Percentiles rank a stretch among this genome's conserved stretches.
Conservation (phyloP, 192 early-diverging fungal genomes). For the Coemansia sp. region DNA sequence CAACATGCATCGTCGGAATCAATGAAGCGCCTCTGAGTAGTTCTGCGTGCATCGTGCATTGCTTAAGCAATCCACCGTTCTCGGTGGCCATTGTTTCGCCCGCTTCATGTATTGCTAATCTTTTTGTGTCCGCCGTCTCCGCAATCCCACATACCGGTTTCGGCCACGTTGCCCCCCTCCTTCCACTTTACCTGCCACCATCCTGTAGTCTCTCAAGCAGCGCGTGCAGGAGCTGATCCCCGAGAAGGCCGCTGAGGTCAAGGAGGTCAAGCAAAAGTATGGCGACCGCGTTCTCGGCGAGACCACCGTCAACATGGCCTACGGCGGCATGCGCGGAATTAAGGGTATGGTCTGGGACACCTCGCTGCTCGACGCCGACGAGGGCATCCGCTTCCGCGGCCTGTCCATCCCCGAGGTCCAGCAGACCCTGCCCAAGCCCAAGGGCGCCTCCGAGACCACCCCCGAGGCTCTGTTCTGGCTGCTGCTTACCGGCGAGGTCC, state of each 20-base stretch:
- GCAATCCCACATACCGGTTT: too few species aligned
- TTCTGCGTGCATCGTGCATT: too few species aligned
- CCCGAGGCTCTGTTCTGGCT: slow-evolving; percentile 99
- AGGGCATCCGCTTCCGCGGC: slow-evolving; percentile 98
- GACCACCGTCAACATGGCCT: slow-evolving; percentile 94
- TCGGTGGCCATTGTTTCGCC: too few species aligned
- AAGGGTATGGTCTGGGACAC: slow-evolving; percentile 99
- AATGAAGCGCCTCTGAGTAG: too few species aligned
- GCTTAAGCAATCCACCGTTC: too few species aligned
- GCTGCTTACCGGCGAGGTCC: slow-evolving; percentile 95
- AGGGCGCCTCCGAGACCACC: slow-evolving; percentile 87
- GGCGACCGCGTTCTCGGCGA: slow-evolving; percentile 88
- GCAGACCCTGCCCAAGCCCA: slow-evolving; percentile 81
- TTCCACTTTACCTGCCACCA: not conserved
- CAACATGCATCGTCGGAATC: too few species aligned
- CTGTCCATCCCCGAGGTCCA: slow-evolving; percentile 96
- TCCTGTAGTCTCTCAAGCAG: slow-evolving; percentile 72
- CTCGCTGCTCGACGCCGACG: slow-evolving; percentile 95
- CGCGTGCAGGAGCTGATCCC: slow-evolving; percentile 92
- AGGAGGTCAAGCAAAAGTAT: slow-evolving; percentile 88
- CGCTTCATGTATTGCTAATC: too few species aligned
- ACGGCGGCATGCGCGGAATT: slow-evolving; percentile 99
- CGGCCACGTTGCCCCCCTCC: too few species aligned
- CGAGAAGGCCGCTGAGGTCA: slow-evolving; percentile 91
- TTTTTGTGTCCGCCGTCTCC: too few species aligned